Conservation (phyloP, 768 basidiomycete species). For the Rhodosporidiobolus odoratus region DNA sequence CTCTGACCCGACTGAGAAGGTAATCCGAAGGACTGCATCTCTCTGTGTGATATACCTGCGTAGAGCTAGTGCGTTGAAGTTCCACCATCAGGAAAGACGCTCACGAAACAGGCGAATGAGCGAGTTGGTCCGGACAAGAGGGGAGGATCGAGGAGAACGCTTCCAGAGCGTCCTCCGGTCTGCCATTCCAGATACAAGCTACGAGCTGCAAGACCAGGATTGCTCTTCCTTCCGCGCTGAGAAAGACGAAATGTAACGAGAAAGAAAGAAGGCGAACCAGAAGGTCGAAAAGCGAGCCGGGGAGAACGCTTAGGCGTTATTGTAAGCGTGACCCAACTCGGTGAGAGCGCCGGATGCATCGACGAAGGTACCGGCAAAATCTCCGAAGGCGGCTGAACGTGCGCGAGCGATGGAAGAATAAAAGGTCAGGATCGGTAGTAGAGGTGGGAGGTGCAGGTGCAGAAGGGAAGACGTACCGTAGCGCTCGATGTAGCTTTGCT, state of each 20-base stretch:
- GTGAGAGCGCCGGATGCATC: background rate
- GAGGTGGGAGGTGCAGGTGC: background rate
- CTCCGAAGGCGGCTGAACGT: background rate
- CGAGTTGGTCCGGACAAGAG: too few species aligned
- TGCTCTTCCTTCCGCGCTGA: too few species aligned
- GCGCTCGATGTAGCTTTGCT: conserved; percentile 14
- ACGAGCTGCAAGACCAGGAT: too few species aligned
- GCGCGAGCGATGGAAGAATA: too few species aligned
- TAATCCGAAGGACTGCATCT: background rate
- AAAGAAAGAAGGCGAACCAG: background rate
- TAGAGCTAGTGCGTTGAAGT: too few species aligned
- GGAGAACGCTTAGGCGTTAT: background rate
- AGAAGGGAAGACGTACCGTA: conserved; percentile 5
- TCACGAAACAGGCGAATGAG: too few species aligned
- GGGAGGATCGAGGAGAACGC: too few species aligned
- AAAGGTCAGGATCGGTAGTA: background rate
- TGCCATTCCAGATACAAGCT: too few species aligned
- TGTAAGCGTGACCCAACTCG: background rate
- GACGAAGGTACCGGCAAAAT: conserved; percentile 6
- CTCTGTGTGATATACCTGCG: too few species aligned
- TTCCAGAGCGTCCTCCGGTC: too few species aligned
- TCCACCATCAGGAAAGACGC: too few species aligned
- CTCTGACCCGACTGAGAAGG: background rate
- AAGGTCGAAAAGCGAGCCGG: background rate
- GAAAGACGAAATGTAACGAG: background rate